Conservation (phyloP, 2,329 filamentous ascomycete species). For the Colletotrichum gloeosporioides region DNA sequence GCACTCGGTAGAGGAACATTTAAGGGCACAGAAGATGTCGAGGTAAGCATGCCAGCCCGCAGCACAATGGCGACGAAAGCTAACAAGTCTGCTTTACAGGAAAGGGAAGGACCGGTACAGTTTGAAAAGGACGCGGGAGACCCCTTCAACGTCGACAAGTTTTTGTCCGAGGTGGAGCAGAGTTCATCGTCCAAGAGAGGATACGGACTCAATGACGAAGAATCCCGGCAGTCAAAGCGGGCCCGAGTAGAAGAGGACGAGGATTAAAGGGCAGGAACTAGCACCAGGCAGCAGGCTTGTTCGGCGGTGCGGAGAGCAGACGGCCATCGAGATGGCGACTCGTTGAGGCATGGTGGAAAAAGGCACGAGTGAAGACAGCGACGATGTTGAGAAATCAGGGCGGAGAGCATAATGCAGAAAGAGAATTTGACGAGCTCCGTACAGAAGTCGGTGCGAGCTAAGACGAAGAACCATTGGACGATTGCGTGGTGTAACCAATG, state of each 20-base stretch:
- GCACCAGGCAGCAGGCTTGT: background rate
- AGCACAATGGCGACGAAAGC: background rate
- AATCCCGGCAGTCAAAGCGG: slow-evolving; percentile 69
- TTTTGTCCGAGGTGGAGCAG: slow-evolving; percentile 81
- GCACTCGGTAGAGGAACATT: slow-evolving; percentile 90
- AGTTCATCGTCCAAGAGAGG: slow-evolving; percentile 70
- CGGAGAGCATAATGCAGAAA: slow-evolving; percentile 2
- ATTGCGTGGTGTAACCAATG: background rate
- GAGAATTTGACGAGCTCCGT: background rate
- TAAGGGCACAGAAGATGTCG: slow-evolving; percentile 82
- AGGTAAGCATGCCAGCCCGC: slow-evolving; percentile 58
- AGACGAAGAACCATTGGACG: background rate
- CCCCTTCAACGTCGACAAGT: slow-evolving; percentile 93
- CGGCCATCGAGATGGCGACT: background rate
- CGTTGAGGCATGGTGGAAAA: background rate
- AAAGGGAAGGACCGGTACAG: slow-evolving; percentile 88
- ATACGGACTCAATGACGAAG: slow-evolving; percentile 76
- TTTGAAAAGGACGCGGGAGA: slow-evolving; percentile 89
- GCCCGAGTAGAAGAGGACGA: slow-evolving; percentile 79
- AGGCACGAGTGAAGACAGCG: background rate
- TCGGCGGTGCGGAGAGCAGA: background rate
- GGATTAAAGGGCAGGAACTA: slow-evolving; percentile 34
- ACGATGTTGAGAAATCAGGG: background rate
- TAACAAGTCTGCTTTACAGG: slow-evolving; percentile 44
- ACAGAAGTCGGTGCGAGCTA: background rate